Percentiles rank a stretch among this genome's conserved stretches.
phyloP scores from a whole-genome alignment of 768 basidiomycete genomes.

The Boletus insuetus region DNA sequence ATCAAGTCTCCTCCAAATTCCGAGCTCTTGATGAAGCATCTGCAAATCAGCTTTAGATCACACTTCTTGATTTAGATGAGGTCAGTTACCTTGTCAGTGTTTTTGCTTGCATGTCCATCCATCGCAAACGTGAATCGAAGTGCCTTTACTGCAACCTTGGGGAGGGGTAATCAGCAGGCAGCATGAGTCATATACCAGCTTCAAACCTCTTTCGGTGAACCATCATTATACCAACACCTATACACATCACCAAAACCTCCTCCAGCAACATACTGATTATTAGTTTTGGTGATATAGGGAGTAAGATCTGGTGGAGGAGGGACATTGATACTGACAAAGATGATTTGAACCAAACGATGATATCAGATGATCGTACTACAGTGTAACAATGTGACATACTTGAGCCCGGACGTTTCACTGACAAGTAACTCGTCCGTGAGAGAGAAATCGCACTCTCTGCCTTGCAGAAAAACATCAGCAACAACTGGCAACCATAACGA shows the following conservation, averaged over 20 bases:
- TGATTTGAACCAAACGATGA: too few relatives aligned
- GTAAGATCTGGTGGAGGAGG: slow-evolving; percentile 10
- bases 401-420: too few relatives aligned
- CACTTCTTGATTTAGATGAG: background rate
- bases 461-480: too few relatives aligned
- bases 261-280: slow-evolving; percentile 1
- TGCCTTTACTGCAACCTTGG: slow-evolving; percentile 23
- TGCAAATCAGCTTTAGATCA: background rate
- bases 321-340: background rate
- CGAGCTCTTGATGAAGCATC: slow-evolving; percentile 28
- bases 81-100: background rate
- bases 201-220: slow-evolving; percentile 7
- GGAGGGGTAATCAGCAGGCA: background rate
- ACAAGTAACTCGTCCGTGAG: too few relatives aligned
- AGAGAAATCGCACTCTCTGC: too few relatives aligned
- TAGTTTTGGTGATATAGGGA: background rate
- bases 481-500: too few relatives aligned
- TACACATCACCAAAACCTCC: too few relatives aligned
- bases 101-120: background rate
- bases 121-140: slow-evolving; percentile 6
- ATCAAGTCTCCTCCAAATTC: slow-evolving; percentile 25
- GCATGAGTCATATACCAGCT: background rate
- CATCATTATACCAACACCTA: background rate
- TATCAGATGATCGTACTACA: too few relatives aligned
- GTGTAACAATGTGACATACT: too few relatives aligned